Evolutionary conservation across 2,329 filamentous ascomycete genomes (phyloP).

Genomic region (Aspergillus hiratsukae): DNA sequence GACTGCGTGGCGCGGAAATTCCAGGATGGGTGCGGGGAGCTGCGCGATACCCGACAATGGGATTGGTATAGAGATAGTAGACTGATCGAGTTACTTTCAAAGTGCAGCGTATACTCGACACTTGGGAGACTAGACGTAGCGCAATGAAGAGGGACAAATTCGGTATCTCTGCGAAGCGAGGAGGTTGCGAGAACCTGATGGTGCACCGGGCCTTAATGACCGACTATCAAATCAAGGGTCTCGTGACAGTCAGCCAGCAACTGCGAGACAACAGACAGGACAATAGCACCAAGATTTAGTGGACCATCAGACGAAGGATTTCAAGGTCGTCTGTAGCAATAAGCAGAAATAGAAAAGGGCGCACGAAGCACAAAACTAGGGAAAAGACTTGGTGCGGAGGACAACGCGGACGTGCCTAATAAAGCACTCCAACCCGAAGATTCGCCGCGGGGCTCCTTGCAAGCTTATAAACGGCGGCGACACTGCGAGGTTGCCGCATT

Average conservation of each 20-base stretch:
- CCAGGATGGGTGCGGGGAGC: constrained; percentile 15
- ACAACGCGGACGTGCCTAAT: constrained; percentile 1
- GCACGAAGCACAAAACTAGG: background rate
- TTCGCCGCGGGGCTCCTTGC: constrained; percentile 7
- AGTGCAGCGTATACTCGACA: background rate
- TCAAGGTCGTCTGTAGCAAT: background rate
- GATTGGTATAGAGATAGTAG: background rate
- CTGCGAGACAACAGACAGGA: constrained; percentile 1
- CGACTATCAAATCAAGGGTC: constrained; percentile 1
- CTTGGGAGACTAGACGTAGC: background rate
- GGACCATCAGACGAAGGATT: background rate
- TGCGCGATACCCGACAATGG: background rate
- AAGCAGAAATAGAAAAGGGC: background rate
- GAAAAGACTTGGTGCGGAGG: background rate
- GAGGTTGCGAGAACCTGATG: background rate
- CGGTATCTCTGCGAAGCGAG: background rate
- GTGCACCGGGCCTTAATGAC: background rate
- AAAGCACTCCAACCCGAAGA: constrained; percentile 6
- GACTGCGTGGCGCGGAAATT: constrained; percentile 23
- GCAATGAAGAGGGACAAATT: background rate
- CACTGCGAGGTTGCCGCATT: background rate
- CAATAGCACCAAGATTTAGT: background rate
- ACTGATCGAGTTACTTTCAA: background rate
- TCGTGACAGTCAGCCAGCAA: constrained; percentile 14
- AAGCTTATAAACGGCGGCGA: background rate